These are phyloP conservation scores for Castanopsis chinensis DNA, from an alignment of 306 rosid genomes.

Conservation along the genomic window DNA sequence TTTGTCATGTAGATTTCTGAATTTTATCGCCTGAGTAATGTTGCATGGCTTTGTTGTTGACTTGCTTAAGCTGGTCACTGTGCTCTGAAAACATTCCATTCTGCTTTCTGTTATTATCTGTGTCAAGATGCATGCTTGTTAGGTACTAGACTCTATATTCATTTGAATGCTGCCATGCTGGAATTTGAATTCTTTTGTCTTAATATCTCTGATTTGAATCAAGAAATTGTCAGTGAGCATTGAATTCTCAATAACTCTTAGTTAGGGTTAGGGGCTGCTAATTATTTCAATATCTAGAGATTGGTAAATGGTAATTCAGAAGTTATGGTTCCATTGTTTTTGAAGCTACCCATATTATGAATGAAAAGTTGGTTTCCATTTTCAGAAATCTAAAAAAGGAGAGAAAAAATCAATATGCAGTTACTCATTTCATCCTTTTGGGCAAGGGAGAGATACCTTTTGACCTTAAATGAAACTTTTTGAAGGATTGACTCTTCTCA, in stretches of 20 bases:
- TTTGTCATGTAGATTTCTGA: background rate
- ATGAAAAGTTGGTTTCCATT: background rate
- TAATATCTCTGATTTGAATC: background rate
- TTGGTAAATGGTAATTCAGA: background rate
- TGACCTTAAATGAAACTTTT: background rate
- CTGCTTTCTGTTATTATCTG: background rate
- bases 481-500: background rate
- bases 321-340: background rate
- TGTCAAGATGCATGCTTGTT: background rate
- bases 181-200: background rate
- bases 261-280: background rate
- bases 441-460: background rate
- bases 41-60: slow-evolving; percentile 2
- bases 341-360: background rate
- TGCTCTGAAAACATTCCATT: background rate
- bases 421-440: background rate
- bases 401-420: background rate
- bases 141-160: background rate
- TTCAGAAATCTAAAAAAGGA: background rate
- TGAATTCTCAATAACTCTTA: background rate
- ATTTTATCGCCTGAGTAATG: background rate
- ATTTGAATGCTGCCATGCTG: background rate
- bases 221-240: background rate
- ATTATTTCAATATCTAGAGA: background rate
- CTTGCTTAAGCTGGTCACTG: background rate